Percentiles rank a stretch among this genome's conserved stretches.
These are phyloP conservation scores for Wickerhamiella shivajii DNA, from an alignment of 805 yeast genomes.

Conservation along the genomic window DNA sequence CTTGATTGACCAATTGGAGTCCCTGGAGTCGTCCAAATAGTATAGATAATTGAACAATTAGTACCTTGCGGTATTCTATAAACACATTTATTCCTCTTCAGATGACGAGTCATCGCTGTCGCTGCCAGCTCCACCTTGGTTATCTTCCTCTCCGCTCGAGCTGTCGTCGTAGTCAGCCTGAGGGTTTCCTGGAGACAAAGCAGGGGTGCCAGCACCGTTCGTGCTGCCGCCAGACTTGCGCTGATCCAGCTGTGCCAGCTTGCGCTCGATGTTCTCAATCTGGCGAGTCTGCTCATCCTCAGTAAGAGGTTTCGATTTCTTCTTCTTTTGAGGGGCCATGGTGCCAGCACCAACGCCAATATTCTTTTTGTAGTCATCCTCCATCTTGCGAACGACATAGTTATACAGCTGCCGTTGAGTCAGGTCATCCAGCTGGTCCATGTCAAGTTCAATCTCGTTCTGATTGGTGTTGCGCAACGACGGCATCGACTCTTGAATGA, in stretches of 20 bases:
- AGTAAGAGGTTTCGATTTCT: conserved; percentile 41
- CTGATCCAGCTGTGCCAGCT: conserved; percentile 55
- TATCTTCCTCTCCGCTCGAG: conserved; percentile 18
- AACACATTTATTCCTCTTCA: conserved; percentile 23
- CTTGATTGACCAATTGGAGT: no score
- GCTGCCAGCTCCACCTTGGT: conserved; percentile 7
- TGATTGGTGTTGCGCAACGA: conserved; percentile 43
- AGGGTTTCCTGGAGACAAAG: conserved; percentile 1
- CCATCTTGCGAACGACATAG: conserved; percentile 40
- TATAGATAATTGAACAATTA: no score
- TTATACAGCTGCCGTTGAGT: conserved; percentile 75
- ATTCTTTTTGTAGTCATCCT: conserved; percentile 5
- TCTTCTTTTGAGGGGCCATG: conserved; percentile 21
- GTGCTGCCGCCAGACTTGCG: conserved; percentile 16
- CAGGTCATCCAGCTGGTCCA: conserved; percentile 77
- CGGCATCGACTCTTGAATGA: conserved; percentile 66
- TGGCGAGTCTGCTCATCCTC: conserved; percentile 55
- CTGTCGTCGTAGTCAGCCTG: conserved; percentile 16
- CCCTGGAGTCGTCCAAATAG: no score
- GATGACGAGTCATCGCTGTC: conserved; percentile 24
- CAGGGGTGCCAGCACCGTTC: conserved; percentile 6
- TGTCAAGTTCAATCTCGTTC: conserved; percentile 92
- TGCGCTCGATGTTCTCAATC: conserved; percentile 56
- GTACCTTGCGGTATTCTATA: no score
- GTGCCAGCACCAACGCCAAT: conserved; percentile 8